Base-by-base conservation (phyloP, 2,329 filamentous ascomycete species). In the Aspergillus neoniger region DNA sequence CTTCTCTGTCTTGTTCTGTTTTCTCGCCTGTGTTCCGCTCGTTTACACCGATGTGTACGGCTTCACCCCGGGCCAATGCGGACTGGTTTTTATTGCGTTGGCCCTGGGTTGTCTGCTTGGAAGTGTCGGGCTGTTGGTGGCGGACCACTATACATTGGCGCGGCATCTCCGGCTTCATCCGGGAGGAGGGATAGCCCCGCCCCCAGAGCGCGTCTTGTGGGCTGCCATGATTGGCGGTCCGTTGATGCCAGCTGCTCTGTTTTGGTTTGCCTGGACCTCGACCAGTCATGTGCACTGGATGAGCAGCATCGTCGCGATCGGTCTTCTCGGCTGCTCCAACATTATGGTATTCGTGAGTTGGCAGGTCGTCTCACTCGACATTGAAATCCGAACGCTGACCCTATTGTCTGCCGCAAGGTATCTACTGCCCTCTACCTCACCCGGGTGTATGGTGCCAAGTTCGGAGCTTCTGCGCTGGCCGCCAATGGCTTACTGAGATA, bases 1-100 rank as follows among this genome's bases (percentile, higher is more conserved):
- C 75, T 92, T 92, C 70, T 89, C 83, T 7, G 81, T 94, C 1
- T 84, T 96, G 1, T 96, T 95, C 71, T 86, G 93, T 48, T 94
- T 94, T 80, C 81, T 96, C 55, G 92, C 91, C 0, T 90, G 91
- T 1, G 95, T 96, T 69, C 88, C 79, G 4, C 82, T 80, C 1
- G 88, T 87, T 85, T 80, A 86, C 23, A 88, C 85, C 84, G 81
- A 82, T 4, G 88, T 88, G 70, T 88, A 82, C 72, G 80, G 81
- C 2, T 86, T 85, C 0, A 81, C 82, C 1, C 84, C 88, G 57
- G 78, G 78, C 28, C 82, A 83, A 50, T 83, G 79, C 14, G 64
- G 68, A 4, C 62, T 71, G 7, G 59, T 60, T 2, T 69, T 69
- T 49, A 88, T 96, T 66, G 91, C 90, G 58, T 89, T 96, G 85